Percentiles rank a stretch among this genome's conserved stretches.
Evolutionary conservation across 768 basidiomycete genomes (phyloP).

Genomic region (Serendipita vermifera): DNA sequence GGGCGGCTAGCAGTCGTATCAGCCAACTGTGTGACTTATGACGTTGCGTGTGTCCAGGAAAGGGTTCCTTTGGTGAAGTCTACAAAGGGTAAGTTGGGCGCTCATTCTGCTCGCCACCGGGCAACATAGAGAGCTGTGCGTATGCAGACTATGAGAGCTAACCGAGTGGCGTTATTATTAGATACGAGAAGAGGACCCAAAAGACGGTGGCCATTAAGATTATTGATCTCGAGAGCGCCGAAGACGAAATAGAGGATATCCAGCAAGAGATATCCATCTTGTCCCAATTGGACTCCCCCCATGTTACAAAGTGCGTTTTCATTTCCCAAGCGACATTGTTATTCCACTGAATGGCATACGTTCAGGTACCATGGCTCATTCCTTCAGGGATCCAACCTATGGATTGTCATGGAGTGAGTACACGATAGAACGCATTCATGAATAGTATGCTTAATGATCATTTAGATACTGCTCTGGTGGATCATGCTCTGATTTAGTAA

Average conservation of each 20-base stretch:
- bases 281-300: conserved; percentile 87
- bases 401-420: conserved; percentile 96
- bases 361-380: conserved; percentile 87
- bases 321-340: background rate
- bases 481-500: conserved; percentile 90
- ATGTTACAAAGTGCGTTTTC: conserved; percentile 73
- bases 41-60: conserved; percentile 40
- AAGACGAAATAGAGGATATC: conserved; percentile 99
- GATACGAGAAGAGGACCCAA: conserved; percentile 90
- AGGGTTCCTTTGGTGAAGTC: conserved; percentile 99
- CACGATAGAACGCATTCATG: conserved; percentile 3
- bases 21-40: too few relatives aligned
- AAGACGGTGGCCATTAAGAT: conserved; percentile 99
- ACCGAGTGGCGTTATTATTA: conserved; percentile 24
- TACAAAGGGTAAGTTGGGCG: conserved; percentile 69
- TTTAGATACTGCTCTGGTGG: conserved; percentile 91
- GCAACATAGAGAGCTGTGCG: background rate
- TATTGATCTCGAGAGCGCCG: conserved; percentile 96
- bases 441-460: background rate
- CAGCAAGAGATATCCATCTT: conserved; percentile 98
- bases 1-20: background rate
- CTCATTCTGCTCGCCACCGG: background rate
- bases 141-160: too few relatives aligned
- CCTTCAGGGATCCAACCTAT: conserved; percentile 89
- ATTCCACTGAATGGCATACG: conserved; percentile 4